A percentile compares a stretch with the other conserved stretches of the same genome.
These are phyloP conservation scores for Penicillium psychrofluorescens DNA, from an alignment of 495 filamentous ascomycete genomes.

Conservation along the genomic window DNA sequence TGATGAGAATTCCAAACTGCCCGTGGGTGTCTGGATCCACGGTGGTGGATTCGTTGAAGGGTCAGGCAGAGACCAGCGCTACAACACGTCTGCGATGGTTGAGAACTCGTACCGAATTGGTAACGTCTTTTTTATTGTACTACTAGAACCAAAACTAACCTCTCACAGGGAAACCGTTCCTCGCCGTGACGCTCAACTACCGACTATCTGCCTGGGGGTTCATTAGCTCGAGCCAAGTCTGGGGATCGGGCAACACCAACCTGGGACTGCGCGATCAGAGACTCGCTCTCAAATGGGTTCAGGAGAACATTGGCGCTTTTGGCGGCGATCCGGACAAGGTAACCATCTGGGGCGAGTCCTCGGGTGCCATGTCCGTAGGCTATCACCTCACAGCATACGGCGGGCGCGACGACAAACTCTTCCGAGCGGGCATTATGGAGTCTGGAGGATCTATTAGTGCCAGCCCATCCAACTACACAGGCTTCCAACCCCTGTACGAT, in stretches of 20 bases:
- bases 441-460: slow-evolving; percentile 36
- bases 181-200: slow-evolving; percentile 57
- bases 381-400: slow-evolving; percentile 46
- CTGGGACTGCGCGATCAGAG: slow-evolving; percentile 53
- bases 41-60: slow-evolving; percentile 51
- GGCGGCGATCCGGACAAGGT: slow-evolving; percentile 51
- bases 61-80: slow-evolving; percentile 38
- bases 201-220: slow-evolving; percentile 50
- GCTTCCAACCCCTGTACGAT: slow-evolving; percentile 32
- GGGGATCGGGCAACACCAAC: slow-evolving; percentile 42
- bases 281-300: slow-evolving; percentile 55
- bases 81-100: slow-evolving; percentile 50
- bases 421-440: slow-evolving; percentile 39
- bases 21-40: slow-evolving; percentile 52
- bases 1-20: slow-evolving; percentile 23
- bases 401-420: slow-evolving; percentile 38
- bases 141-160: background rate
- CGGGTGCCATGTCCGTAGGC: slow-evolving; percentile 47
- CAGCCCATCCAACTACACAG: slow-evolving; percentile 22
- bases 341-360: slow-evolving; percentile 63
- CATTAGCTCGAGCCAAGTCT: slow-evolving; percentile 27
- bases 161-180: slow-evolving; percentile 41
- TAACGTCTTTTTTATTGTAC: slow-evolving; percentile 4
- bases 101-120: slow-evolving; percentile 42
- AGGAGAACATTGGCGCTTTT: slow-evolving; percentile 49